Conservation (phyloP, 192 early-diverging fungal species). For the Radiomyces spectabilis region DNA sequence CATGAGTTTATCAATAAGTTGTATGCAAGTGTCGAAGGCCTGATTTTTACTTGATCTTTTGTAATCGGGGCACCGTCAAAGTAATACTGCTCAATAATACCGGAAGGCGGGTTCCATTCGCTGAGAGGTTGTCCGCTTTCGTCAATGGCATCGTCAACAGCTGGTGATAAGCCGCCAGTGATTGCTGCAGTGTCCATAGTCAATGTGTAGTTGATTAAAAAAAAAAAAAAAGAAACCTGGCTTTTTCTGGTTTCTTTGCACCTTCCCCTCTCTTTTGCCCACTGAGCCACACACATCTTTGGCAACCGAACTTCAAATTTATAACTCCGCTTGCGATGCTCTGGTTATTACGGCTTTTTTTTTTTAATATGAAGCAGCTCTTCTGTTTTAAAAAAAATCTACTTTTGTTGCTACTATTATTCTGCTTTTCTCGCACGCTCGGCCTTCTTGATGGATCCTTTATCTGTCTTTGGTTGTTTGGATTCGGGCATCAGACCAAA, state of each 20-base stretch:
- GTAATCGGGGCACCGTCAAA: slow-evolving; percentile 7
- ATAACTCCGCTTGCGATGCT: no score
- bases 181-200: not conserved
- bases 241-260: not conserved
- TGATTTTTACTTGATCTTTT: slow-evolving; percentile 12
- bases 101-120: slow-evolving; percentile 23
- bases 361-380: not conserved
- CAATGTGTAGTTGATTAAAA: not conserved
- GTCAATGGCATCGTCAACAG: slow-evolving; percentile 3
- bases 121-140: slow-evolving; percentile 7
- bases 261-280: no score
- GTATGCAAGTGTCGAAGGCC: no score
- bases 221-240: not conserved
- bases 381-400: not conserved
- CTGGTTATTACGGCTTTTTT: no score
- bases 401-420: not conserved
- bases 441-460: slow-evolving; percentile 48
- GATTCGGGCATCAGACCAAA: slow-evolving; percentile 48
- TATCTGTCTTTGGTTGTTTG: slow-evolving; percentile 37
- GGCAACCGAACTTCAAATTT: no score
- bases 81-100: slow-evolving; percentile 4
- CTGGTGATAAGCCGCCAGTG: no score
- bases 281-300: no score
- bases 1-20: not conserved
- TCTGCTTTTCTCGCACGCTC: slow-evolving; percentile 35